These are phyloP conservation scores for Kappamyces sp. DNA, from an alignment of 192 early-diverging fungal genomes.

Conservation along the genomic window DNA sequence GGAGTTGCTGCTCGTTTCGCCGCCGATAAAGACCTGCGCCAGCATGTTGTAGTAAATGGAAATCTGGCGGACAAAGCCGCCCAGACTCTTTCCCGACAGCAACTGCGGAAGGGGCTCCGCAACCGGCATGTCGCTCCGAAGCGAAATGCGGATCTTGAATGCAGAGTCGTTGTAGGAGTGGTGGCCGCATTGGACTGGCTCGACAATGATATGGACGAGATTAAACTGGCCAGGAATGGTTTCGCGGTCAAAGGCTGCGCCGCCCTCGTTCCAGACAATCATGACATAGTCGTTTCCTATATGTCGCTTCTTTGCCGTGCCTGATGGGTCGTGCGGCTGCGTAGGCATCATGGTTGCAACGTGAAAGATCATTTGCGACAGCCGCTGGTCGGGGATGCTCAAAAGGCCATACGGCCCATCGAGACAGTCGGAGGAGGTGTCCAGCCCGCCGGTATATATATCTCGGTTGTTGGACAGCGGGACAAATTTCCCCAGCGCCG, in stretches of 20 bases:
- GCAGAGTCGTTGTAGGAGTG: constrained; percentile 26
- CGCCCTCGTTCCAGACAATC: constrained; percentile 91
- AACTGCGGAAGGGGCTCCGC: constrained; percentile 75
- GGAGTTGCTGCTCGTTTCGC: constrained; percentile 73
- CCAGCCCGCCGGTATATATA: constrained; percentile 82
- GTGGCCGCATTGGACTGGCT: constrained; percentile 45
- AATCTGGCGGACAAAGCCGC: constrained; percentile 73
- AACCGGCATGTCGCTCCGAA: constrained; percentile 69
- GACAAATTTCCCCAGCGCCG: constrained; percentile 68
- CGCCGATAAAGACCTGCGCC: constrained; percentile 75
- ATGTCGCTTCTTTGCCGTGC: constrained; percentile 85
- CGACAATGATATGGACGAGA: constrained; percentile 89
- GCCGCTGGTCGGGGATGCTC: constrained; percentile 60
- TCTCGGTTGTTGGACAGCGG: constrained; percentile 61
- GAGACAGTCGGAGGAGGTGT: constrained; percentile 68
- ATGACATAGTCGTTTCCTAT: constrained; percentile 97
- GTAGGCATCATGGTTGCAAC: constrained; percentile 92
- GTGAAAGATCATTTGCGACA: constrained; percentile 88
- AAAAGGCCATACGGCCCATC: constrained; percentile 83
- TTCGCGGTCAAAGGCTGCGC: constrained; percentile 68
- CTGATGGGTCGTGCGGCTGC: constrained; percentile 64
- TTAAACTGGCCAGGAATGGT: constrained; percentile 94
- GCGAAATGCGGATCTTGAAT: constrained; percentile 62
- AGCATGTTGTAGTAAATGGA: constrained; percentile 86
- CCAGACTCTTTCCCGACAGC: constrained; percentile 67